These are phyloP conservation scores for Claviceps maximensis DNA, from an alignment of 2,329 filamentous ascomycete genomes.

Conservation along the genomic window DNA sequence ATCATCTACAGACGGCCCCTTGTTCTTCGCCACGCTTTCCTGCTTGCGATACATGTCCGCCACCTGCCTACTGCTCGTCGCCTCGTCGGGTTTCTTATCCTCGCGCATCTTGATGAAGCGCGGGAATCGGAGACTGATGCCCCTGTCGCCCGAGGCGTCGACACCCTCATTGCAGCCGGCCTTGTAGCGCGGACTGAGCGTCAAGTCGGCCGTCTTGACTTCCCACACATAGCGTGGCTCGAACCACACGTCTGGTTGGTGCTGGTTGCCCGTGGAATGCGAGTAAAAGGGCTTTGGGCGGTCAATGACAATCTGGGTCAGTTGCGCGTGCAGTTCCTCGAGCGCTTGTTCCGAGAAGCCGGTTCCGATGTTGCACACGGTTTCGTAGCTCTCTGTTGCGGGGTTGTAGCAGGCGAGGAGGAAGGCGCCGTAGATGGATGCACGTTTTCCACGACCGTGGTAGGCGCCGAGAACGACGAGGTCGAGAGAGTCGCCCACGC, in stretches of 20 bases:
- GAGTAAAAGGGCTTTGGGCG: conserved; percentile 88
- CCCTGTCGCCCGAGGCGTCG: conserved; percentile 57
- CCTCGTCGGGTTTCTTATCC: conserved; percentile 90
- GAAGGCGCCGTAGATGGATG: conserved; percentile 91
- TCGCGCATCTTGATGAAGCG: conserved; percentile 84
- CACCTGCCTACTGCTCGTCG: conserved; percentile 71
- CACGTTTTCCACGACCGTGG: conserved; percentile 87
- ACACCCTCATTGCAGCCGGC: conserved; percentile 74
- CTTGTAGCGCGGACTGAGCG: conserved; percentile 82
- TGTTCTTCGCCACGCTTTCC: conserved; percentile 76
- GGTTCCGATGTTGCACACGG: conserved; percentile 95
- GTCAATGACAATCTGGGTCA: conserved; percentile 71
- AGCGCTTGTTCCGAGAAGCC: conserved; percentile 92
- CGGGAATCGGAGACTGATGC: conserved; percentile 82
- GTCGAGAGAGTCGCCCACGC: conserved; percentile 89
- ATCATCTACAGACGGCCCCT: conserved; percentile 80
- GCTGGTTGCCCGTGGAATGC: conserved; percentile 70
- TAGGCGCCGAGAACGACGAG: conserved; percentile 93
- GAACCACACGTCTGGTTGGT: conserved; percentile 98
- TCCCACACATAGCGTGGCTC: conserved; percentile 94
- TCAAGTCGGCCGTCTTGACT: conserved; percentile 91
- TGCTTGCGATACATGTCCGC: conserved; percentile 96
- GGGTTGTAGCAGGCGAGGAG: conserved; percentile 88
- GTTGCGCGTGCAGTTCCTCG: conserved; percentile 67
- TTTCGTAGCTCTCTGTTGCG: conserved; percentile 71